phyloP scores from a whole-genome alignment of 345 rosid species.

The Arabis alpina region DNA sequence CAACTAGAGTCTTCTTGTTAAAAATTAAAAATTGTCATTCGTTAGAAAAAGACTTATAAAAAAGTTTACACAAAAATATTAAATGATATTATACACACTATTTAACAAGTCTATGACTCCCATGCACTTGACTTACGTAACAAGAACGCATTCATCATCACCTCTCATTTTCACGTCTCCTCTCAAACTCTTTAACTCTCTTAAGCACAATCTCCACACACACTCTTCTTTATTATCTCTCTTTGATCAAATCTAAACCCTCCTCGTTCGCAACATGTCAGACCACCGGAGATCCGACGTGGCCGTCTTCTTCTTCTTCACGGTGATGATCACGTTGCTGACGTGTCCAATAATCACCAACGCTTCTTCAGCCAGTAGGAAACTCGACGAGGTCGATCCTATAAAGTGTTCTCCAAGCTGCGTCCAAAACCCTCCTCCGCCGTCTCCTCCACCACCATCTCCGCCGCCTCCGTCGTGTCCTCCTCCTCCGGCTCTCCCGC shows the following conservation, averaged over 20 bases:
- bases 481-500: slow-evolving; percentile 54
- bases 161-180: slow-evolving; percentile 42
- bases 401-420: slow-evolving; percentile 61
- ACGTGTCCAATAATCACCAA: slow-evolving; percentile 36
- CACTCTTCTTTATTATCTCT: slow-evolving; percentile 12
- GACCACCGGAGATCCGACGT: slow-evolving; percentile 25
- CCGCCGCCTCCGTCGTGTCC: slow-evolving; percentile 47
- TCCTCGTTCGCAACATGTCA: slow-evolving; percentile 34
- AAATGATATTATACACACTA: slow-evolving; percentile 1
- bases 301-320: slow-evolving; percentile 13
- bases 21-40: no score
- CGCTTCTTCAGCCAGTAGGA: slow-evolving; percentile 25
- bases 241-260: background rate
- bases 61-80: slow-evolving; percentile 29
- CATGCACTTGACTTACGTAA: slow-evolving; percentile 48
- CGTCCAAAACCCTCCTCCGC: slow-evolving; percentile 58
- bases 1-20: background rate
- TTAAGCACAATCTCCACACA: slow-evolving; percentile 12
- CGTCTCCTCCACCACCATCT: slow-evolving; percentile 50
- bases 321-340: slow-evolving; percentile 39
- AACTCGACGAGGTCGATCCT: slow-evolving; percentile 45
- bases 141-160: slow-evolving; percentile 43
- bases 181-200: slow-evolving; percentile 24
- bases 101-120: slow-evolving; percentile 38
- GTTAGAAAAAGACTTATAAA: background rate